A percentile compares a stretch with the other conserved stretches of the same genome.
These are phyloP conservation scores for Parastagonospora avenae DNA, from an alignment of 2,329 filamentous ascomycete species.

Conservation along the genomic window DNA sequence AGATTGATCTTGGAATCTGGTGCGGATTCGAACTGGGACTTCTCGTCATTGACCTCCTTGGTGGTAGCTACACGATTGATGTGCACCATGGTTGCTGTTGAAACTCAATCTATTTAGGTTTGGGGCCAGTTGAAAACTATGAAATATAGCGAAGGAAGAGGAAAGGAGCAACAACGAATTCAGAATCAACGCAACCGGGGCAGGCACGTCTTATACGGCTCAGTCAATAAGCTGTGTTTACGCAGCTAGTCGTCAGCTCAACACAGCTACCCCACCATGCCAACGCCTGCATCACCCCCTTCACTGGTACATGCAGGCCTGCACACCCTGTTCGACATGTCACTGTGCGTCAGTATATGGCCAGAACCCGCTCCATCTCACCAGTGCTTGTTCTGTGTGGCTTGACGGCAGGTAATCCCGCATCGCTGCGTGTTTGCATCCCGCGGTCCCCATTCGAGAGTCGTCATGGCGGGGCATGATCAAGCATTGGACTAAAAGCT, in stretches of 20 bases:
- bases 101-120: slow-evolving; percentile 2
- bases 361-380: no score
- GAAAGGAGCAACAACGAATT: background rate
- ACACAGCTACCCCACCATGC: slow-evolving; percentile 17
- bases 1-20: slow-evolving; percentile 21
- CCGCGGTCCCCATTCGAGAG: slow-evolving; percentile 10
- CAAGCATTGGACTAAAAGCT: slow-evolving; percentile 7
- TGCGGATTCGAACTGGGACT: slow-evolving; percentile 19
- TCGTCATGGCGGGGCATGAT: slow-evolving; percentile 15
- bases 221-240: background rate
- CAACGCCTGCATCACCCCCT: slow-evolving; percentile 8
- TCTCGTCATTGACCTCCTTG: slow-evolving; percentile 44
- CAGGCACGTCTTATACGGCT: slow-evolving; percentile 3
- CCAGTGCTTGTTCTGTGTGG: slow-evolving; percentile 1
- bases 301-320: background rate
- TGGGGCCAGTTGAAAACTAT: background rate
- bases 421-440: slow-evolving; percentile 4
- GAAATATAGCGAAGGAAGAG: background rate
- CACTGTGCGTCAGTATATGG: slow-evolving; percentile 4
- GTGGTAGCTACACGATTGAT: slow-evolving; percentile 52
- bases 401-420: background rate
- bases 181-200: background rate
- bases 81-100: slow-evolving; percentile 53
- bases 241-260: slow-evolving; percentile 4
- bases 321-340: slow-evolving; percentile 5